Conservation (phyloP, 192 early-diverging fungal species). For the Kappamyces sp. region DNA sequence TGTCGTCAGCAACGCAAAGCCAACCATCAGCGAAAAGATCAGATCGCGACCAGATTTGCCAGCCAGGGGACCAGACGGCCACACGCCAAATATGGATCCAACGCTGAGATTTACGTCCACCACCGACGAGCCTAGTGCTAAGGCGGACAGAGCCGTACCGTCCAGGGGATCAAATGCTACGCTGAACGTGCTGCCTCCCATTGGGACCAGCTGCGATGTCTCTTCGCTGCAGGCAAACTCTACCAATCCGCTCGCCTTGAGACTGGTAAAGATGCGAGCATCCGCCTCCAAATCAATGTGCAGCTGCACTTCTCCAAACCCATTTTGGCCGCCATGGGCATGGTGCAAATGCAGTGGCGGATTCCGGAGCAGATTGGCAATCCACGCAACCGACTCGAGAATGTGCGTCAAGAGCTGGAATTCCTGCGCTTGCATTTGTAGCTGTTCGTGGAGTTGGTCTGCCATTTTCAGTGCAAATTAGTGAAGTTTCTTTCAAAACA, state of each 20-base stretch:
- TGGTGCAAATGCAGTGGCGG: too few species aligned
- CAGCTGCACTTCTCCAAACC: constrained; percentile 9
- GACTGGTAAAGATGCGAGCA: not conserved
- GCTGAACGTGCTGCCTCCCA: not conserved
- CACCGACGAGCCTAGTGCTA: not conserved
- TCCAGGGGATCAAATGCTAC: constrained; percentile 11
- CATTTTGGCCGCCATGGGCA: constrained; percentile 1
- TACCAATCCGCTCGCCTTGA: not conserved
- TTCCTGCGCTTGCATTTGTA: too few species aligned
- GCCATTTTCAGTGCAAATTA: too few species aligned
- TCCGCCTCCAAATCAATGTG: constrained; percentile 1
- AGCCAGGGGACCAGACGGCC: not conserved
- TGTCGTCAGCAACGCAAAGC: too few species aligned
- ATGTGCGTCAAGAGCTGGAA: too few species aligned
- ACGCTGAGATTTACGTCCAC: constrained; percentile 2
- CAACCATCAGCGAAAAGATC: not conserved
- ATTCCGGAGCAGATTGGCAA: too few species aligned
- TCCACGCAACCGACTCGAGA: too few species aligned
- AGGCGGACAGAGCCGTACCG: not conserved
- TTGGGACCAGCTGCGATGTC: not conserved
- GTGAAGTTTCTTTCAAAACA: too few species aligned
- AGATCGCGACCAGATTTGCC: not conserved
- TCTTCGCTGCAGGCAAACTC: not conserved
- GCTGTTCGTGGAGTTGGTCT: too few species aligned
- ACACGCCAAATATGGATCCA: constrained; percentile 7